Conservation (phyloP, 2,329 filamentous ascomycete genomes). For the Boeremia exigua region DNA sequence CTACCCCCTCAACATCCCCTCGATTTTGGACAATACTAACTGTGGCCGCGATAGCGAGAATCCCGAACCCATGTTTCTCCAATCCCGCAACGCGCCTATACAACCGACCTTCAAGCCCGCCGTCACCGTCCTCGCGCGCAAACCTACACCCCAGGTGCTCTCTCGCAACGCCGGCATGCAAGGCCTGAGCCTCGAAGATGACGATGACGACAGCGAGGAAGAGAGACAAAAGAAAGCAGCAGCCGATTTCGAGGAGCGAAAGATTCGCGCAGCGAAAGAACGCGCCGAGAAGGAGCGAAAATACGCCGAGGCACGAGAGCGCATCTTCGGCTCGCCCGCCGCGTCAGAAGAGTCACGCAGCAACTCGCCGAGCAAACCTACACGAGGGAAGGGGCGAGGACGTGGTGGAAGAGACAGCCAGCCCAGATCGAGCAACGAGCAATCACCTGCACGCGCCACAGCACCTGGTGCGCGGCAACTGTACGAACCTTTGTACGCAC, state of each 20-base stretch:
- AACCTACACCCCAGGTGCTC: constrained; percentile 69
- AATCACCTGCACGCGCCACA: constrained; percentile 41
- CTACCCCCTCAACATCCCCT: background rate
- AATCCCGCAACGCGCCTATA: constrained; percentile 69
- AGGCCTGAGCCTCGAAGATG: constrained; percentile 54
- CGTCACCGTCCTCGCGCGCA: constrained; percentile 84
- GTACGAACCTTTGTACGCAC: constrained; percentile 76
- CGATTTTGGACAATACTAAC: constrained; percentile 22
- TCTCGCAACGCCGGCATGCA: constrained; percentile 62
- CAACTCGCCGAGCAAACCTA: constrained; percentile 42
- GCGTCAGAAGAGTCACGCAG: constrained; percentile 45
- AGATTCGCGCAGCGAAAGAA: constrained; percentile 77
- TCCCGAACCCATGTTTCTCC: constrained; percentile 75
- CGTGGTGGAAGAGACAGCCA: constrained; percentile 47
- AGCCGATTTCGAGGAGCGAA: constrained; percentile 76
- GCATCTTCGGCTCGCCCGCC: constrained; percentile 74
- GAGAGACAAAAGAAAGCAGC: constrained; percentile 65
- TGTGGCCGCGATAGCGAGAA: constrained; percentile 64
- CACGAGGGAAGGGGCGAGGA: constrained; percentile 46
- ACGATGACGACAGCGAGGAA: constrained; percentile 72
- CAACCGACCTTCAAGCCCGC: constrained; percentile 78
- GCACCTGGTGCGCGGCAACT: constrained; percentile 62
- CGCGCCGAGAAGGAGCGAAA: constrained; percentile 87
- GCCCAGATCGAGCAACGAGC: constrained; percentile 46
- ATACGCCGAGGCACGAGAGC: constrained; percentile 87